Conservation (phyloP, 306 rosid genomes). For the Quercus agrifolia region DNA sequence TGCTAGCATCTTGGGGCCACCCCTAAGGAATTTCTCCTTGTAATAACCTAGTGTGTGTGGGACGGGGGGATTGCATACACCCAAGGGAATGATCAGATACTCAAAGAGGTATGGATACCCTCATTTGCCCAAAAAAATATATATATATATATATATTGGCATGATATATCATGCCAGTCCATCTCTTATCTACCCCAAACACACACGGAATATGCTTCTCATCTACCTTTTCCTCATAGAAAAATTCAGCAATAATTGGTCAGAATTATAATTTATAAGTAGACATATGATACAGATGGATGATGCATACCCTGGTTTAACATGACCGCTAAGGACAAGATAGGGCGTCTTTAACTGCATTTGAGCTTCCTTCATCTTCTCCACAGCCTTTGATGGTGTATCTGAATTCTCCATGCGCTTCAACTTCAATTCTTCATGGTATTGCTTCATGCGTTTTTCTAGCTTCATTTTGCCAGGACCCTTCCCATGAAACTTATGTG, state of each 20-base stretch:
- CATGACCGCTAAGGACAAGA: constrained; percentile 95
- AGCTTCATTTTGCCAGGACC: constrained; percentile 97
- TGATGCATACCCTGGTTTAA: constrained; percentile 76
- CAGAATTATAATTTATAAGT: neutral
- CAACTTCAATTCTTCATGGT: constrained; percentile 77
- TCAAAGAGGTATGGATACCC: too few relatives aligned
- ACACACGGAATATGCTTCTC: neutral
- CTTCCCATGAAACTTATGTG: constrained; percentile 93
- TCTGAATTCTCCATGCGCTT: constrained; percentile 94
- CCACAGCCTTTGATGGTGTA: constrained; percentile 79
- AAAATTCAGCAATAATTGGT: constrained; percentile 4
- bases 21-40: too few relatives aligned
- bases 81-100: too few relatives aligned
- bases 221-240: neutral
- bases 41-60: too few relatives aligned
- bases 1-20: too few relatives aligned
- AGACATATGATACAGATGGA: neutral
- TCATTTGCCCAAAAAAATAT: too few relatives aligned
- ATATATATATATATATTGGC: too few relatives aligned
- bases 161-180: neutral
- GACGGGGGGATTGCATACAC: too few relatives aligned
- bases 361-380: constrained; percentile 97
- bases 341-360: constrained; percentile 76
- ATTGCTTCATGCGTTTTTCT: constrained; percentile 93
- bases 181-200: constrained; percentile 7